Base-by-base conservation (phyloP, 352 stramenopile genomes). In the Phytophthora aleatoria region DNA sequence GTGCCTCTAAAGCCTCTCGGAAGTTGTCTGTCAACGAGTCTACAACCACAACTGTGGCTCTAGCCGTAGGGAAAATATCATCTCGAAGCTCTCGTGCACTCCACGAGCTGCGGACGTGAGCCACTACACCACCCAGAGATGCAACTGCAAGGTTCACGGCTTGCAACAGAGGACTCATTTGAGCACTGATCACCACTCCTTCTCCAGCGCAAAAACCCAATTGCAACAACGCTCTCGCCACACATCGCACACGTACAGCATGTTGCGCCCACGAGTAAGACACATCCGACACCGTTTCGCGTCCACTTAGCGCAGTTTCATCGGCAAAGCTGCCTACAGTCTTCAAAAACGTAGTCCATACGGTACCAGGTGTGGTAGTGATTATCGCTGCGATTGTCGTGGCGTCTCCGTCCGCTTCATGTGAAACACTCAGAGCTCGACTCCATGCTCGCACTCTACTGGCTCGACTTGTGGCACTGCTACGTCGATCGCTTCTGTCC, bases 101-200 rank as follows among this genome's bases (percentile, higher is more conserved):
- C 85, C 85, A 94, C 9, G 71, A 78, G 4, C 61, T 52, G 10
- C 81, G 80, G 4, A 94, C 61, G 41, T 94, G 83, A 11, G 66
- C 61, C 3, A 90, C 82, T 9, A 88, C 64, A 26, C 83, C 85
- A 24, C 85, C 85, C 2, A 83, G 45, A 0, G 80, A 70, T 31
- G 89, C 63, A 9, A 71, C 75, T 0, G 85, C 85, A 42, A 92
- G 69, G 54, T 92, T 85, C 20, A 94, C 45, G 0, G 84, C 65
- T 44, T 86, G 81, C 24, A 92, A 50, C 15, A 78, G 44, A 2
- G 78, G 71, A 50, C 76, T 82, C 31, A 59, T 73, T 44, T 69
- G 72, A 3, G 74, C 75, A 59, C 66, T 75, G 50, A 91, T 57
- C 3, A 92, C 78, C 0, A 85, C 78, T 15, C 81, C 85, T 51